These are phyloP conservation scores for Parvularia atlantis DNA, from an alignment of 78 protist genomes.

Conservation along the genomic window DNA sequence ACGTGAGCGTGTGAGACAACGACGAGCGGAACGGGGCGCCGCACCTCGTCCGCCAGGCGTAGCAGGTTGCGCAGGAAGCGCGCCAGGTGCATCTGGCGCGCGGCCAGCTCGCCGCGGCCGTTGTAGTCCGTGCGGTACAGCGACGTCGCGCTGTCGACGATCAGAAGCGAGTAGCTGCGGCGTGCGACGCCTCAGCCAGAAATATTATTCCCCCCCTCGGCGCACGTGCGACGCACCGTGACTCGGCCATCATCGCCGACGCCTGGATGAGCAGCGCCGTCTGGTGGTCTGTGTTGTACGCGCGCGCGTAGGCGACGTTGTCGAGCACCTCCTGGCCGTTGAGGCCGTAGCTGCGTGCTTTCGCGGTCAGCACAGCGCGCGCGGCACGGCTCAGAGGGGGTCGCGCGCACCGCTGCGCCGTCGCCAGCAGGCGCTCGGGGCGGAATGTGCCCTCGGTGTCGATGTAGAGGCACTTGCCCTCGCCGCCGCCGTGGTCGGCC, in stretches of 20 bases:
- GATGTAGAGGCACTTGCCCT: constrained; percentile 96
- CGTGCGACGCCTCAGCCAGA: background rate
- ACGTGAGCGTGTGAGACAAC: no score
- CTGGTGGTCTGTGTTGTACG: constrained; percentile 97
- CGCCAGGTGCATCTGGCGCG: constrained; percentile 94
- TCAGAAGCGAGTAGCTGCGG: constrained; percentile 65
- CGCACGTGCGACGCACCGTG: constrained; percentile 45
- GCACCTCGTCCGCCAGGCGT: constrained; percentile 95
- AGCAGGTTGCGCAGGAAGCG: constrained; percentile 80
- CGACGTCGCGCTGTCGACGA: constrained; percentile 96
- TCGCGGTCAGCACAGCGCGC: background rate
- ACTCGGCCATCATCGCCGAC: constrained; percentile 95
- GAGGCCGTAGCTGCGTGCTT: constrained; percentile 48
- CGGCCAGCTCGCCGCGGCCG: constrained; percentile 96
- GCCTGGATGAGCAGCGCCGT: constrained; percentile 78
- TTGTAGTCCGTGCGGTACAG: constrained; percentile 92
- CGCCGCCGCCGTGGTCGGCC: constrained; percentile 88
- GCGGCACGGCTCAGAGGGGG: background rate
- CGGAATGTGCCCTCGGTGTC: constrained; percentile 99
- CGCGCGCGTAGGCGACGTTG: constrained; percentile 95
- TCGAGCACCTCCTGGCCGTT: constrained; percentile 86
- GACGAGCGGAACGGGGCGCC: no score
- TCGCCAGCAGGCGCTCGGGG: constrained; percentile 87
- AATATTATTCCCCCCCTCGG: no score
- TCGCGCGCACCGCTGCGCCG: constrained; percentile 79